A percentile compares a stretch with the other conserved stretches of the same genome.
These are phyloP conservation scores for Saccharomycodes ludwigii DNA, from an alignment of 805 yeast genomes.

Conservation along the genomic window DNA sequence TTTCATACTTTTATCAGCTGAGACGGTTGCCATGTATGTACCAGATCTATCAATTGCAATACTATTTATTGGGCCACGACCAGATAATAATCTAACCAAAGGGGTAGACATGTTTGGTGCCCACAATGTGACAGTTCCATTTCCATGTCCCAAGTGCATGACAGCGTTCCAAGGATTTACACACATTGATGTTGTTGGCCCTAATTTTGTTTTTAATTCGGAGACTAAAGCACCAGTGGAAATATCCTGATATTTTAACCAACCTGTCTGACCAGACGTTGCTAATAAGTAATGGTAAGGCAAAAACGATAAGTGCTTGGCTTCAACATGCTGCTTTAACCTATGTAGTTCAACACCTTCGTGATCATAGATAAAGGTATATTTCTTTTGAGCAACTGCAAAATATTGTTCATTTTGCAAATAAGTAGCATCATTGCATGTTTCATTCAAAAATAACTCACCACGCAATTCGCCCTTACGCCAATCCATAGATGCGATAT, in stretches of 20 bases:
- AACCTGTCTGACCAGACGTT: constrained; percentile 84
- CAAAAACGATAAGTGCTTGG: constrained; percentile 69
- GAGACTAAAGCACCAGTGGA: constrained; percentile 81
- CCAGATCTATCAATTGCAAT: constrained; percentile 87
- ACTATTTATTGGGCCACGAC: constrained; percentile 80
- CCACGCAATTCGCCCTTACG: constrained; percentile 69
- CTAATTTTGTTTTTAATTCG: constrained; percentile 76
- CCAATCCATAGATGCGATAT: constrained; percentile 95
- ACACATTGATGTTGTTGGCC: constrained; percentile 79
- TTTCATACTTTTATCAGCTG: constrained; percentile 72
- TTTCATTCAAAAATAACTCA: constrained; percentile 78
- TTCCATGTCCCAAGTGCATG: constrained; percentile 83
- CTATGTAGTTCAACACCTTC: constrained; percentile 88
- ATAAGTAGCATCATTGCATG: constrained; percentile 81
- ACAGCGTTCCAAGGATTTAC: constrained; percentile 96
- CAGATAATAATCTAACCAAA: constrained; percentile 65
- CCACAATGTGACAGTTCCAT: constrained; percentile 91
- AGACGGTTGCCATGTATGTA: constrained; percentile 84
- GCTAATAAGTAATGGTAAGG: constrained; percentile 87
- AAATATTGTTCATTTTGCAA: constrained; percentile 86
- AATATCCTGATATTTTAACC: constrained; percentile 85
- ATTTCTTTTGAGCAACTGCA: constrained; percentile 95
- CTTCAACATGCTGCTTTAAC: constrained; percentile 80
- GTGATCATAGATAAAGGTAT: constrained; percentile 83
- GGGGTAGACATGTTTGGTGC: constrained; percentile 82